Evolutionary conservation across 148 eudicot genomes (phyloP), one percentile per base, ranked within the genome.

Genomic region (Persicaria tinctoria): DNA sequence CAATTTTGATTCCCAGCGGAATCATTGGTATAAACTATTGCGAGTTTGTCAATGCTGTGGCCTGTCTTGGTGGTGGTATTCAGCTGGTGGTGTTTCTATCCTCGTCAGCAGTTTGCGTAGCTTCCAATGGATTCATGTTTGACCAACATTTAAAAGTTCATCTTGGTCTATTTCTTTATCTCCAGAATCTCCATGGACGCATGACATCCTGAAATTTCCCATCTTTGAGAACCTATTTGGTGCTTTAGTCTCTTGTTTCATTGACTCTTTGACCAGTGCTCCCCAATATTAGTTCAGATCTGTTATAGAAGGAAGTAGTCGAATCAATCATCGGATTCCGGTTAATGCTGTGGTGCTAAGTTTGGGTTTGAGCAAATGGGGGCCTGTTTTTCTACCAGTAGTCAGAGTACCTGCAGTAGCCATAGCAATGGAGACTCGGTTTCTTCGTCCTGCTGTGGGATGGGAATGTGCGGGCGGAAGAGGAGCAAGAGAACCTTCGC

Each of bases 301-400:
- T 75, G 75, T 72, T 70, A 14, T 72, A 7, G 11, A 41, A 76
- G 74, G 64, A 76, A 46, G 64, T 38, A 3, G 16, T 5, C 46
- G 44, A 63, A 10, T 27, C 46, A 63, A 1, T 38, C 46, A 72
- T 72, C 60, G 62, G 50, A n/a, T 80, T 77, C 66, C 66, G 76
- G 72, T 27, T 70, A 69, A 88, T 87, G 89, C 76, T 73, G 63
- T 79, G 73, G 73, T 80, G 77, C 73, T 77, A 12, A 66, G 70
- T 74, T 62, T 79, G 63, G 78, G 72, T 80, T 77, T 86, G 86
- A 85, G 78, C 70, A 41, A 75, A 96, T 96, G 99, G 99, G 99
- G 73, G 86, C 93, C 49, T 96, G 99, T 79, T 69, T 89, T 78
- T 96, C 99, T 44, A 83, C 91, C 74, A 84, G 92, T 78, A 85